Base-by-base conservation (phyloP, 2,329 filamentous ascomycete species). In the Periconia sp. region DNA sequence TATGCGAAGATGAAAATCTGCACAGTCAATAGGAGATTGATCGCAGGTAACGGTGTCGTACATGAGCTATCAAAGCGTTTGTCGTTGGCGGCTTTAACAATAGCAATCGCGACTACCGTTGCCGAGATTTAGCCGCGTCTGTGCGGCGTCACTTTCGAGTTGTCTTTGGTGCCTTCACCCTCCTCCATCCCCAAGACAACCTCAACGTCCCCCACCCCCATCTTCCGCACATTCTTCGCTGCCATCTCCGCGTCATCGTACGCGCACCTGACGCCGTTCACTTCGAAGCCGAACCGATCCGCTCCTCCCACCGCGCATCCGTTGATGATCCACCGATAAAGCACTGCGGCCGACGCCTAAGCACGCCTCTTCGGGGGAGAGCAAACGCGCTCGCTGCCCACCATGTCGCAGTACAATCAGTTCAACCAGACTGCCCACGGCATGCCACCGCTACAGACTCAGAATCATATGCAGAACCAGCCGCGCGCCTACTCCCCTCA, bases 381-480 rank as follows among this genome's bases (percentile, higher is more conserved):
- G 50, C 57, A 58, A 49, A 47, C 53, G 50, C 55, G 53, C 55
- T 55, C 50, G 60, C 61, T 61, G 64, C 65, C 62, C 65, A 60
- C 50, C 62, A 72, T 72, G 70, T 65, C 69, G 49, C 62, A 69
- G 54, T 62, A 69, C 61, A 62, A 64, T 55, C 64, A 61, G 42
- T 58, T 54, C 50, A 61, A 60, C 56, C 66, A 72, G 56, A 66
- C 70, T 27, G 58, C 59, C 56, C 63, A 60, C 41, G 57, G 59
- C 45, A 64, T 67, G 59, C 69, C 64, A 54, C 71, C 62, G 31
- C 69, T 72, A 45, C 72, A 73, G 57, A 70, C 68, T 23, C 65
- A 70, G 58, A 79, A 81, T 41, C 68, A 70, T 40, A 63, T 63
- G 52, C 72, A 70, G 37, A 30, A 40, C 61, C 60, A 81, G 48